phyloP scores from a whole-genome alignment of 768 basidiomycete species.

The Lentinula sp. region DNA sequence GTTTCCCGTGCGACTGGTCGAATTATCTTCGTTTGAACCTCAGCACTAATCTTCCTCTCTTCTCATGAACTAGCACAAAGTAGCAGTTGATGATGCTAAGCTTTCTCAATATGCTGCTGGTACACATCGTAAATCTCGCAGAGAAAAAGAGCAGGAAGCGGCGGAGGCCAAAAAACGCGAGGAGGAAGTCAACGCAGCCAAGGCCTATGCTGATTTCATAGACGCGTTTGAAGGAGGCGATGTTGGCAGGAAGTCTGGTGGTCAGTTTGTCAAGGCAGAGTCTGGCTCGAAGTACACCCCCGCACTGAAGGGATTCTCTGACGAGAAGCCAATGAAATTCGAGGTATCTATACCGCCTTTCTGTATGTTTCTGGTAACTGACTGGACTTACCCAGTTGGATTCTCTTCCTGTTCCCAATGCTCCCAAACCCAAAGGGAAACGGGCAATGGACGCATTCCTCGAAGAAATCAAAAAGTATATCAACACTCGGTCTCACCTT shows the following conservation, averaged over 20 bases:
- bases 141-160: constrained; percentile 89
- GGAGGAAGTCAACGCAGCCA: constrained; percentile 75
- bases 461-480: constrained; percentile 91
- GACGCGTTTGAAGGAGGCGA: constrained; percentile 79
- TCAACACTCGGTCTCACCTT: background rate
- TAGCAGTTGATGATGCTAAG: constrained; percentile 74
- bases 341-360: constrained; percentile 16
- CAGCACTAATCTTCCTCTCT: constrained; percentile 55
- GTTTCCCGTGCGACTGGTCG: constrained; percentile 89
- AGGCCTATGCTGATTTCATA: constrained; percentile 79
- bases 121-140: constrained; percentile 81
- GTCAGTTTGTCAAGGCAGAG: constrained; percentile 57
- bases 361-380: constrained; percentile 2
- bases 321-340: constrained; percentile 22
- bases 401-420: constrained; percentile 45
- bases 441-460: constrained; percentile 95
- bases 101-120: constrained; percentile 81
- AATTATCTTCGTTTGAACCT: constrained; percentile 49
- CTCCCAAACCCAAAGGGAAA: constrained; percentile 83
- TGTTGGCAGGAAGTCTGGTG: constrained; percentile 38
- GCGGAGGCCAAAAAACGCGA: constrained; percentile 86
- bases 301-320: constrained; percentile 18
- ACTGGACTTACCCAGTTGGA: constrained; percentile 32
- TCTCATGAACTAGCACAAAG: constrained; percentile 65
- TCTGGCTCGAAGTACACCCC: constrained; percentile 45